phyloP scores from a whole-genome alignment of 108 stramenopile species.

The Nitzschia putrida region DNA sequence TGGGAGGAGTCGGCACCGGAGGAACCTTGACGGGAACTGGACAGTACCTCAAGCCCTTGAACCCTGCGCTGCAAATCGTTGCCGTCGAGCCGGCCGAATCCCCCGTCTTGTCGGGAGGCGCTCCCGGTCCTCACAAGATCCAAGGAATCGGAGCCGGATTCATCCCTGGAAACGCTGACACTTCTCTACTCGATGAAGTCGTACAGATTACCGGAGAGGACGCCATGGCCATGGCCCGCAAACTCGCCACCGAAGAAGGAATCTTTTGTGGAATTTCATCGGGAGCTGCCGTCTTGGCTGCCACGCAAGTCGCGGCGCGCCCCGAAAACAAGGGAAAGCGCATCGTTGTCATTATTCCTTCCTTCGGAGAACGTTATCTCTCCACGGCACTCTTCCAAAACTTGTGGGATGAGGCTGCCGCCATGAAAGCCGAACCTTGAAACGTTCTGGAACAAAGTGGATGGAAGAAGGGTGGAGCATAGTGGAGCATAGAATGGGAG shows the following conservation, averaged over 20 bases:
- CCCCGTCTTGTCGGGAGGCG: conserved; percentile 58
- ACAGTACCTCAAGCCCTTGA: conserved; percentile 74
- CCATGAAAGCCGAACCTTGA: conserved; percentile 67
- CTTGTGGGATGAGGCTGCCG: conserved; percentile 87
- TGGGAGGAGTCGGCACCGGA: conserved; percentile 79
- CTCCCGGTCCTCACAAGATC: conserved; percentile 75
- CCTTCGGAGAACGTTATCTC: conserved; percentile 80
- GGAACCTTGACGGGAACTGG: conserved; percentile 72
- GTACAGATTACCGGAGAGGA: conserved; percentile 69
- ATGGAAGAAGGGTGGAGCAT: no score
- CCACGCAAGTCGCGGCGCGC: conserved; percentile 60
- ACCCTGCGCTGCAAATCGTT: conserved; percentile 56
- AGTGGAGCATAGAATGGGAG: no score
- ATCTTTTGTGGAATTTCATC: no score
- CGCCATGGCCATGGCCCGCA: conserved; percentile 64
- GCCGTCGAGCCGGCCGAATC: conserved; percentile 79
- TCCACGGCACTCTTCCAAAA: conserved; percentile 85
- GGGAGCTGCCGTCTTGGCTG: conserved; percentile 77
- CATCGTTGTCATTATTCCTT: conserved; percentile 73
- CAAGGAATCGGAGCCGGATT: conserved; percentile 82
- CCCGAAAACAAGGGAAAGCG: conserved; percentile 76
- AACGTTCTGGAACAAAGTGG: no score
- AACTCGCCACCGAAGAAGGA: conserved; percentile 65
- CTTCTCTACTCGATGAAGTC: conserved; percentile 65
- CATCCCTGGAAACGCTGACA: conserved; percentile 67